Conservation (phyloP, 2,329 filamentous ascomycete genomes). For the Madurella fahalii region DNA sequence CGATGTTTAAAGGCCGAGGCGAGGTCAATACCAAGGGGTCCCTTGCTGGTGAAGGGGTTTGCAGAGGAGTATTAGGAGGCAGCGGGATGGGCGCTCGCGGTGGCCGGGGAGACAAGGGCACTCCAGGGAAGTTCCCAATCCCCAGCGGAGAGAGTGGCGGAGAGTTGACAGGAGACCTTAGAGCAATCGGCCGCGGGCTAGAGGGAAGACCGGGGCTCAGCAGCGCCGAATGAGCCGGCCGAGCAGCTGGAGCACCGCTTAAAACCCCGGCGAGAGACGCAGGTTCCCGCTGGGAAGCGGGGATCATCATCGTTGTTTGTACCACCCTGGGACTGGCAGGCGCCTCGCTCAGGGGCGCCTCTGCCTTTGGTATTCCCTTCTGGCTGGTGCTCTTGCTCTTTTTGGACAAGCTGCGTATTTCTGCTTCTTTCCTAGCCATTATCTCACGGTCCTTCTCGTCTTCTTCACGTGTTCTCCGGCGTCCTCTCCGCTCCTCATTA, state of each 20-base stretch:
- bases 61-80: conserved; percentile 64
- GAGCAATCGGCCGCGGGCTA: conserved; percentile 54
- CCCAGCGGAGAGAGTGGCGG: conserved; percentile 67
- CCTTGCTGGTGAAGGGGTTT: conserved; percentile 50
- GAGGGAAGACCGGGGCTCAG: conserved; percentile 58
- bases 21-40: conserved; percentile 36
- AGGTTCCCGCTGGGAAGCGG: conserved; percentile 32
- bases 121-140: conserved; percentile 19
- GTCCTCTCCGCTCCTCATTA: conserved; percentile 59
- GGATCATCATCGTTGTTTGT: conserved; percentile 28
- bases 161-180: conserved; percentile 53
- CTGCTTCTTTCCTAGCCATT: conserved; percentile 61
- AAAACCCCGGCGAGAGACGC: conserved; percentile 52
- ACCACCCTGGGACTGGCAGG: conserved; percentile 38
- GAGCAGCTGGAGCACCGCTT: conserved; percentile 32
- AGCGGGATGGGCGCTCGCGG: conserved; percentile 70
- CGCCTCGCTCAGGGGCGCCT: conserved; percentile 31
- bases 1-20: conserved; percentile 38
- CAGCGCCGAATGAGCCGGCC: conserved; percentile 38
- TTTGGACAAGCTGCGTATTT: conserved; percentile 68
- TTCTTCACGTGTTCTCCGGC: conserved; percentile 80
- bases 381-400: conserved; percentile 59
- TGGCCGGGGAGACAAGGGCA: conserved; percentile 62
- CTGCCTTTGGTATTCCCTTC: conserved; percentile 43
- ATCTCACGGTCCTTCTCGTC: conserved; percentile 76